A percentile compares a stretch with the other conserved stretches of the same genome.
Evolutionary conservation across 495 filamentous ascomycete species (phyloP).

Genomic region (Pyrenopolyporus hunteri): DNA sequence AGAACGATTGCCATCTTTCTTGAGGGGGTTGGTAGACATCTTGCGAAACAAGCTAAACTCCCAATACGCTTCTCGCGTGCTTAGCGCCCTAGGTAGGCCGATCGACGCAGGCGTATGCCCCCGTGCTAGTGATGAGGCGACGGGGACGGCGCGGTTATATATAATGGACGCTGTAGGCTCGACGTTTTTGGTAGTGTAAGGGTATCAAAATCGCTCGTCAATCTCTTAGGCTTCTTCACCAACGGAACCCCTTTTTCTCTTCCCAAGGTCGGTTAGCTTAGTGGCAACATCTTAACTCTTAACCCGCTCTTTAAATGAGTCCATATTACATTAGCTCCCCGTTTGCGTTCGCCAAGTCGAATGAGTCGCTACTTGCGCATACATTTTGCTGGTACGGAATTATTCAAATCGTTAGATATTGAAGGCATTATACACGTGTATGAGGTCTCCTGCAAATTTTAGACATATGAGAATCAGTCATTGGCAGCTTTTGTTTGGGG

Average conservation of each 20-base stretch:
- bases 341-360: neutral
- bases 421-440: constrained; percentile 72
- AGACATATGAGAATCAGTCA: constrained; percentile 14
- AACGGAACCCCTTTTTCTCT: neutral
- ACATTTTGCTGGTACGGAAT: neutral
- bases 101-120: too few relatives aligned
- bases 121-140: too few relatives aligned
- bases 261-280: neutral
- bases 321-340: too few relatives aligned
- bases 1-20: too few relatives aligned
- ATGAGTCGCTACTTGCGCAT: neutral
- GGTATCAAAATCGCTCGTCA: neutral
- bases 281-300: neutral
- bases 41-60: too few relatives aligned
- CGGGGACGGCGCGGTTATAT: neutral
- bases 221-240: neutral
- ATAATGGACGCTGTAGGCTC: neutral
- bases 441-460: constrained; percentile 66
- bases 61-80: too few relatives aligned
- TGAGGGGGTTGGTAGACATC: too few relatives aligned
- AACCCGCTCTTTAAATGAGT: too few relatives aligned
- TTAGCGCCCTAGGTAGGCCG: too few relatives aligned
- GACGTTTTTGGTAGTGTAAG: neutral
- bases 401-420: constrained; percentile 11
- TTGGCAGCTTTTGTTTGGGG: constrained; percentile 50